Conservation (phyloP, 192 early-diverging fungal species). For the Linnemannia zychae region DNA sequence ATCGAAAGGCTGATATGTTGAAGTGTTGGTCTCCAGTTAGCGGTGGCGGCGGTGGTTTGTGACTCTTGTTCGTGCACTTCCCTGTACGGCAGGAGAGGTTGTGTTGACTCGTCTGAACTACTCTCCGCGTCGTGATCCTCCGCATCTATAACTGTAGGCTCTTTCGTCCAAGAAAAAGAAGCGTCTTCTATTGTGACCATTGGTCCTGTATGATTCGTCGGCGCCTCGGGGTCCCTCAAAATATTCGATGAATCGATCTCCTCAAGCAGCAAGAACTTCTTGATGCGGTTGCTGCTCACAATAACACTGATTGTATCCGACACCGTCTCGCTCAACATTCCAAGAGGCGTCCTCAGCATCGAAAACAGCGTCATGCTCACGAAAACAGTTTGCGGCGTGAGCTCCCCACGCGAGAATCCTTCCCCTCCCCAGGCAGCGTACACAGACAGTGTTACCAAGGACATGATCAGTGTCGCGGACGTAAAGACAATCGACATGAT, state of each 20-base stretch:
- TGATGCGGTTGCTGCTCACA: constrained; percentile 68
- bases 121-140: neutral
- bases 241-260: constrained; percentile 26
- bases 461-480: constrained; percentile 38
- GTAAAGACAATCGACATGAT: constrained; percentile 48
- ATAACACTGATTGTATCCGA: constrained; percentile 63
- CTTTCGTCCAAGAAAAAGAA: constrained; percentile 22
- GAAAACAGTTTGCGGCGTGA: constrained; percentile 67
- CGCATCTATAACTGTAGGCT: neutral
- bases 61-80: neutral
- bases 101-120: neutral
- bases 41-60: no score
- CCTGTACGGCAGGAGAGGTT: constrained; percentile 6
- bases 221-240: neutral
- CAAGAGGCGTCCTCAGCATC: constrained; percentile 68
- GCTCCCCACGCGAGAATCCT: constrained; percentile 22
- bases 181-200: constrained; percentile 15
- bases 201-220: neutral
- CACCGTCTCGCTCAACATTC: constrained; percentile 68
- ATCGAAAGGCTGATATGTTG: constrained; percentile 42
- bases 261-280: constrained; percentile 53
- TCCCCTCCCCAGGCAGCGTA: constrained; percentile 48
- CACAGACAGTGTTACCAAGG: constrained; percentile 26
- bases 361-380: constrained; percentile 75
- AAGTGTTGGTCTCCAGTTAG: constrained; percentile 23